Conservation (phyloP, 2,329 filamentous ascomycete species). For the Teratosphaeria zuluensis region DNA sequence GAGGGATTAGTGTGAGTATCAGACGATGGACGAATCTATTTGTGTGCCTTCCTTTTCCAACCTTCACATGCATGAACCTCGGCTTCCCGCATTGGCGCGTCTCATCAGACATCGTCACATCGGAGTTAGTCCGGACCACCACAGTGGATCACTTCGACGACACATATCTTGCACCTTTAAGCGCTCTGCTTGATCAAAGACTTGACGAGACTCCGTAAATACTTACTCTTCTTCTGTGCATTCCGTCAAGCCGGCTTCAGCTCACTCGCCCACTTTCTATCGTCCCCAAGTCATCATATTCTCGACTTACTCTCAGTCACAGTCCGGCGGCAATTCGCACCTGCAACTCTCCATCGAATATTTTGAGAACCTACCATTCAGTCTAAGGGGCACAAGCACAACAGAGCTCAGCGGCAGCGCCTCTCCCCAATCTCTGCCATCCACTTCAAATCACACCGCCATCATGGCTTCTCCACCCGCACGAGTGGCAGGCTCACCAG, state of each 20-base stretch:
- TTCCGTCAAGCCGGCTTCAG: too few relatives aligned
- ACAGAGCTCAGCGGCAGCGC: neutral
- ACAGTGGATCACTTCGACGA: too few relatives aligned
- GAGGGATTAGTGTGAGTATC: too few relatives aligned
- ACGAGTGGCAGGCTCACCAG: constrained; percentile 10
- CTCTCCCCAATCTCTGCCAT: neutral
- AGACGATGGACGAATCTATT: neutral
- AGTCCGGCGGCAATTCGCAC: neutral
- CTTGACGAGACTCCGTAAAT: too few relatives aligned
- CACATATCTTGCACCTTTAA: too few relatives aligned
- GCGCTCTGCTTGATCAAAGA: too few relatives aligned
- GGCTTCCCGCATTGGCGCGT: neutral
- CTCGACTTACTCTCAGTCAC: neutral
- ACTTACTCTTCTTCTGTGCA: too few relatives aligned
- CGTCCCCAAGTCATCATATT: too few relatives aligned
- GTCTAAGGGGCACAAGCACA: neutral
- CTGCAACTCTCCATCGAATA: neutral
- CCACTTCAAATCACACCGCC: neutral
- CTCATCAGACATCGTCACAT: too few relatives aligned
- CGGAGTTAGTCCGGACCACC: too few relatives aligned
- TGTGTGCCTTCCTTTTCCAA: neutral
- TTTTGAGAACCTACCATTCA: neutral
- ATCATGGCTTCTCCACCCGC: constrained; percentile 4
- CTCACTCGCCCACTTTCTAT: neutral
- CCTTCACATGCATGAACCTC: neutral